Conservation (phyloP, 2,329 filamentous ascomycete genomes). For the Pestalotiopsis sp. region DNA sequence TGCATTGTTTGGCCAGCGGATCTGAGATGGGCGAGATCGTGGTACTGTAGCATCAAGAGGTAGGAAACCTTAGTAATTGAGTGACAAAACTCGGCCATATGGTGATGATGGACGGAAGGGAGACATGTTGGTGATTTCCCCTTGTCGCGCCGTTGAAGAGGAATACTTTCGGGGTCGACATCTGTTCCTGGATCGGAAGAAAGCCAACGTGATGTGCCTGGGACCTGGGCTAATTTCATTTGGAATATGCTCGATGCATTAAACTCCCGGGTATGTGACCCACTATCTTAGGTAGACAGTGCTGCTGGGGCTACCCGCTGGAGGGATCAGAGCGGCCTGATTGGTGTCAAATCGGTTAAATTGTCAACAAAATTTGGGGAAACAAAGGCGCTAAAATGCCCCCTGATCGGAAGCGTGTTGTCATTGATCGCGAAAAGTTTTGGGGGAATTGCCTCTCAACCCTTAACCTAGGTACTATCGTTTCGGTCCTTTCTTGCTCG, state of each 20-base stretch:
- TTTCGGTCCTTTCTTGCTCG: background rate
- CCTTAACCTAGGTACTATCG: background rate
- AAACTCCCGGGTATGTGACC: background rate
- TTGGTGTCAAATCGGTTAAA: background rate
- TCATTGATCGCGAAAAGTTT: conserved; percentile 9
- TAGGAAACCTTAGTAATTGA: no score
- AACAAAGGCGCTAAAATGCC: background rate
- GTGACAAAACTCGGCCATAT: no score
- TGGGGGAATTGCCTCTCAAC: background rate
- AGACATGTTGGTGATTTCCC: no score
- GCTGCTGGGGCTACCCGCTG: conserved; percentile 4
- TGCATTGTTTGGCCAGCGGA: no score
- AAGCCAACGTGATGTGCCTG: no score
- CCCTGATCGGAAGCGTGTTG: background rate
- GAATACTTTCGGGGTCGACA: no score
- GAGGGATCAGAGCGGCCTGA: background rate
- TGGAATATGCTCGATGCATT: background rate
- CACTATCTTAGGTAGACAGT: background rate
- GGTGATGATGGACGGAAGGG: no score
- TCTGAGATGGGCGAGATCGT: no score
- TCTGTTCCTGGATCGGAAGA: no score
- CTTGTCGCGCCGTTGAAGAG: no score
- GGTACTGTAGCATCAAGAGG: no score
- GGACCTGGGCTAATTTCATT: background rate
- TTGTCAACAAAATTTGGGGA: conserved; percentile 9